These are phyloP conservation scores for Malbranchea zuffiana DNA, from an alignment of 2,329 filamentous ascomycete species.

Conservation along the genomic window DNA sequence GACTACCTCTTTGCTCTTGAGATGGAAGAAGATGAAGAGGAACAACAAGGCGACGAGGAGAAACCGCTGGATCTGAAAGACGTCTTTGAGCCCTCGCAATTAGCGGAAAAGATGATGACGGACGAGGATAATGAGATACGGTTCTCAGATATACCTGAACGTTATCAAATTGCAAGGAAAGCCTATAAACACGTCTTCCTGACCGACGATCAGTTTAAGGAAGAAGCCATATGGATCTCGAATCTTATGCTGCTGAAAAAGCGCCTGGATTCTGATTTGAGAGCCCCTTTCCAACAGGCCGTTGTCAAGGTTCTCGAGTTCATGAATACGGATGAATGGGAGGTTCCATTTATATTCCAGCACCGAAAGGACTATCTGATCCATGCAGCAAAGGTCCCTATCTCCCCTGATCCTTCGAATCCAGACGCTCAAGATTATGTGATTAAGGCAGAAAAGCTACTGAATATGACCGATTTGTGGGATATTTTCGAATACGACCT, in stretches of 20 bases:
- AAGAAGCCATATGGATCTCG: slow-evolving; percentile 87
- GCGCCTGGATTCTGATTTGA: slow-evolving; percentile 57
- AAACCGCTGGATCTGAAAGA: slow-evolving; percentile 88
- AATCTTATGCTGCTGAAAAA: slow-evolving; percentile 85
- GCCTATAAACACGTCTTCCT: slow-evolving; percentile 75
- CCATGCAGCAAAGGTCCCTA: slow-evolving; percentile 62
- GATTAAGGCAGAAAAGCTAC: slow-evolving; percentile 70
- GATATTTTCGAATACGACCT: slow-evolving; percentile 88
- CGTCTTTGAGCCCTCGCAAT: slow-evolving; percentile 92
- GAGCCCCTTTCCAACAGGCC: slow-evolving; percentile 73
- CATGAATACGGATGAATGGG: slow-evolving; percentile 85
- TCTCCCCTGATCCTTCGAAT: slow-evolving; percentile 53
- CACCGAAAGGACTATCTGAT: slow-evolving; percentile 97
- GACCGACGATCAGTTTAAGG: slow-evolving; percentile 71
- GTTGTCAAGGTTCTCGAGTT: slow-evolving; percentile 90
- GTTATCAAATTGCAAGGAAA: slow-evolving; percentile 84
- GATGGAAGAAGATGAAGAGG: slow-evolving; percentile 71
- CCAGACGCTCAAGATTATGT: slow-evolving; percentile 61
- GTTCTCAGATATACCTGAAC: slow-evolving; percentile 78
- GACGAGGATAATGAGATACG: slow-evolving; percentile 91
- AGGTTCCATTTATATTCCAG: slow-evolving; percentile 96
- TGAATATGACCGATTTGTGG: slow-evolving; percentile 91
- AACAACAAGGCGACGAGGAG: slow-evolving; percentile 66
- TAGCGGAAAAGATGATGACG: slow-evolving; percentile 87
- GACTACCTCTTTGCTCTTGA: slow-evolving; percentile 94